Percentiles rank a stretch among this genome's conserved stretches.
Evolutionary conservation across 495 filamentous ascomycete genomes (phyloP).

Genomic region (Penicillium lividum): DNA sequence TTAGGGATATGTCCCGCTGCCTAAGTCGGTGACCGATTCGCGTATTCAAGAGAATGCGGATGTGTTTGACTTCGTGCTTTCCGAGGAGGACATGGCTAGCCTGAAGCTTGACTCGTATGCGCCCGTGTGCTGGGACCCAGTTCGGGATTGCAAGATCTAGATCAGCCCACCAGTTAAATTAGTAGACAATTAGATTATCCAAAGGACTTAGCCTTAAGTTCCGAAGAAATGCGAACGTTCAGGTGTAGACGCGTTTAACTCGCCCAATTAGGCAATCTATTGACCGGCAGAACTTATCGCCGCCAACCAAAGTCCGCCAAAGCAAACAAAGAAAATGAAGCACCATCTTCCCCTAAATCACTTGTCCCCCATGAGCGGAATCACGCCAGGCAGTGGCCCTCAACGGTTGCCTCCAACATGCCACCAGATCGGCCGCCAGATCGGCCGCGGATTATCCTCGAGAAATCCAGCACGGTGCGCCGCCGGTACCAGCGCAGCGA

Average conservation of each 20-base stretch:
- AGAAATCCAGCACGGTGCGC: slow-evolving; percentile 47
- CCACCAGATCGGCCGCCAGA: slow-evolving; percentile 36
- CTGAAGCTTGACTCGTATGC: slow-evolving; percentile 57
- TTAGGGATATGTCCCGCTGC: slow-evolving; percentile 67
- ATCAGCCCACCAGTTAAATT: background rate
- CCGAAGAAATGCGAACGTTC: too few species aligned
- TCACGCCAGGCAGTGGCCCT: slow-evolving; percentile 20
- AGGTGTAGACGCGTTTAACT: background rate
- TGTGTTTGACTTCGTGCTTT: slow-evolving; percentile 80
- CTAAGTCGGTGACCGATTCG: slow-evolving; percentile 61
- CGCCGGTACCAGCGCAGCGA: slow-evolving; percentile 51
- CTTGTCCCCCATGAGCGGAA: slow-evolving; percentile 19
- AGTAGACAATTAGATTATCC: too few species aligned
- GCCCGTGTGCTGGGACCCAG: slow-evolving; percentile 77
- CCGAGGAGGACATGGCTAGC: slow-evolving; percentile 56
- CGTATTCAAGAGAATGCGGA: slow-evolving; percentile 71
- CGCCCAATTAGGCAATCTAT: slow-evolving; percentile 29
- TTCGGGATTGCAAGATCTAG: slow-evolving; percentile 39
- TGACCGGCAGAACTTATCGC: slow-evolving; percentile 40
- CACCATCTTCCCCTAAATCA: slow-evolving; percentile 5
- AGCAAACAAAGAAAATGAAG: slow-evolving; percentile 1
- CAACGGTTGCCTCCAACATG: slow-evolving; percentile 35
- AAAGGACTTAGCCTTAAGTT: too few species aligned
- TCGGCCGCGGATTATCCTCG: slow-evolving; percentile 44
- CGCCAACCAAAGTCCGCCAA: slow-evolving; percentile 20